A percentile compares a stretch with the other conserved stretches of the same genome.
Evolutionary conservation across 139 green algal species (phyloP).

Genomic region (Spirogloea muscicola): DNA sequence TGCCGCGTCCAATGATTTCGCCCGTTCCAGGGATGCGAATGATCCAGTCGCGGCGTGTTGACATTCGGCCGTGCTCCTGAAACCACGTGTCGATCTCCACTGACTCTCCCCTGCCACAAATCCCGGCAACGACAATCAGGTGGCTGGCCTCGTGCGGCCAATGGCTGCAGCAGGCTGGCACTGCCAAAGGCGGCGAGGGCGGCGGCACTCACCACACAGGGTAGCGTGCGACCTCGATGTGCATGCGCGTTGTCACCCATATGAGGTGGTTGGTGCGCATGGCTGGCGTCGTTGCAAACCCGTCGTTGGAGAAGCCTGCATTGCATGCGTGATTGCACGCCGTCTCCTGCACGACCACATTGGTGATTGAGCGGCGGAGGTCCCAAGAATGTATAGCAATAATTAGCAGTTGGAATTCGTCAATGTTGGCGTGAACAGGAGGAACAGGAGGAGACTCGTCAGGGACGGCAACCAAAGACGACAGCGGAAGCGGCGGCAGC

Average conservation of each 20-base stretch:
- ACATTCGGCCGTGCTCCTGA: slow-evolving; percentile 70
- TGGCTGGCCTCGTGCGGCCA: too few species aligned
- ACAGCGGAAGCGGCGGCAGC: not conserved
- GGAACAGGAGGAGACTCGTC: too few species aligned
- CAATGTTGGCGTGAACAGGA: too few species aligned
- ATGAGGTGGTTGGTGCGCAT: slow-evolving; percentile 31
- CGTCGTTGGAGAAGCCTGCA: slow-evolving; percentile 33
- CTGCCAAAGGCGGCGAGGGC: too few species aligned
- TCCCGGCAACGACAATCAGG: too few species aligned
- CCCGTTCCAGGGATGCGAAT: slow-evolving; percentile 61
- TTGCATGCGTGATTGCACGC: slow-evolving; percentile 27
- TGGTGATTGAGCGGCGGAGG: too few species aligned
- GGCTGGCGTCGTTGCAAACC: slow-evolving; percentile 23
- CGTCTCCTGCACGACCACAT: slow-evolving; percentile 40
- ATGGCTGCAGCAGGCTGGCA: too few species aligned
- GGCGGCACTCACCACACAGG: slow-evolving; percentile 72
- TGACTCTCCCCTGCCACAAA: slow-evolving; percentile 66
- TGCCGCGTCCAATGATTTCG: slow-evolving; percentile 68
- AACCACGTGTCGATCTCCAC: slow-evolving; percentile 86
- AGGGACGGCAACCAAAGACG: not conserved
- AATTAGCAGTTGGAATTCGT: not conserved
- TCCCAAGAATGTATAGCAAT: not conserved
- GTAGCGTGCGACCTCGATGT: slow-evolving; percentile 85
- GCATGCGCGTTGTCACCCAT: slow-evolving; percentile 77
- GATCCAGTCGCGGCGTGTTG: slow-evolving; percentile 74